Evolutionary conservation across 164 flowering plant genomes (phyloP), one percentile per base, ranked within the genome.

Genomic region (Chimonanthus salicifolius): DNA sequence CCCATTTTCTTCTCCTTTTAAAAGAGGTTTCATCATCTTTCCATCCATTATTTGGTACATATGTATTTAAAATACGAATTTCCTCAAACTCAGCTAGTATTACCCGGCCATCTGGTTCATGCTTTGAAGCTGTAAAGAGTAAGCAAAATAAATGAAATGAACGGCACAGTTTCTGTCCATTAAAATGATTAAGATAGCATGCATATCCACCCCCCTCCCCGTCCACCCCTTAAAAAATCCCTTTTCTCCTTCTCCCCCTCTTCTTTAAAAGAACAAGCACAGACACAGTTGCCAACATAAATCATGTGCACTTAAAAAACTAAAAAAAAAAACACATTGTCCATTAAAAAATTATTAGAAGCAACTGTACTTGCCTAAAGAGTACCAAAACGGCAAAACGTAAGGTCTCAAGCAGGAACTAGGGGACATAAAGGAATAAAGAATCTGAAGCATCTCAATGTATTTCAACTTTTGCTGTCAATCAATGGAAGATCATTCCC

Each of bases 41-140:
- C 99, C 99, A 95, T 18, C 99, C 98, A 83, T 95, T 95, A 81
- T 93, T 93, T 64, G 99, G 99, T 11, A 82, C 86, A 84, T 95
- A 92, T 10, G 98, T 92, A 80, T 90, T 95, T 80, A 95, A 68
- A 11, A 95, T 48, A 58, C 86, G 84, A 70, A 91, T 85, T n/a
- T 94, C 80, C 66, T 91, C 92, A 75, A 95, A 95, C 82, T 95
- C 99, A 75, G 91, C 98, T 78, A 95, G 76, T 74, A 92, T 90
- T 18, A 95, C 95, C 51, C 98, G 90, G 54, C 99, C 99, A 87
- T 93, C 99, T 68, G 84, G 86, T 80, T 95, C 99, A 73, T 95
- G 97, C 84, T 90, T 95, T 73, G 86, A 88, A 83, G 78, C 90
- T 88, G 72, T 71, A n/a, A 80, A 78, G 54, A 78, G 66, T 21